phyloP scores from a whole-genome alignment of 208 protist genomes.

The Leishmania lainsoni region DNA sequence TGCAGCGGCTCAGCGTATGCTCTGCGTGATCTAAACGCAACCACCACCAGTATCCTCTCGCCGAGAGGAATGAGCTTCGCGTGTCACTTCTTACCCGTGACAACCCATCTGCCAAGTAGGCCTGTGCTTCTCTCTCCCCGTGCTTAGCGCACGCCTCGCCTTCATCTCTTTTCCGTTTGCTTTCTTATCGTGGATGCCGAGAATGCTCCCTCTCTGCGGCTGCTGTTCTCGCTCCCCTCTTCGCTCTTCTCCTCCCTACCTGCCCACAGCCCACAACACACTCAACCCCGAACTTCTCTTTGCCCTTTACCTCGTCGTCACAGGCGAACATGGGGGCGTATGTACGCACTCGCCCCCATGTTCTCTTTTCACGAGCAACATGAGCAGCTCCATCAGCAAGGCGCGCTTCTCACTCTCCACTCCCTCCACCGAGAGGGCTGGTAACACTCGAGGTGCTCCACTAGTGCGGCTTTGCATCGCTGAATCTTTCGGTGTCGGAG shows the following conservation, averaged over 20 bases:
- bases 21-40: not conserved
- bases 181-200: not conserved
- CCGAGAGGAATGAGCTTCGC: not conserved
- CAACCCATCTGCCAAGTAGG: not conserved
- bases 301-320: not conserved
- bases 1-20: not conserved
- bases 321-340: not conserved
- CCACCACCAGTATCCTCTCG: not conserved
- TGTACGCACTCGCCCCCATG: not conserved
- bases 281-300: not conserved
- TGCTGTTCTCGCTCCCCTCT: not conserved
- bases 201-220: not conserved
- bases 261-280: not conserved
- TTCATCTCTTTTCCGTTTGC: not conserved
- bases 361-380: not conserved
- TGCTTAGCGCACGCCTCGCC: not conserved
- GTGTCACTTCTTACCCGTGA: not conserved
- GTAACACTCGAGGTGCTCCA: conserved; percentile 17
- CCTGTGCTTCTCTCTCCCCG: not conserved
- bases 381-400: not conserved
- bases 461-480: conserved; percentile 10
- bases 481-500: conserved; percentile 6
- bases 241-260: not conserved
- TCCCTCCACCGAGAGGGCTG: not conserved
- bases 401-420: not conserved